Conservation (phyloP, 2,329 filamentous ascomycete genomes). For the Aspergillus hortae region DNA sequence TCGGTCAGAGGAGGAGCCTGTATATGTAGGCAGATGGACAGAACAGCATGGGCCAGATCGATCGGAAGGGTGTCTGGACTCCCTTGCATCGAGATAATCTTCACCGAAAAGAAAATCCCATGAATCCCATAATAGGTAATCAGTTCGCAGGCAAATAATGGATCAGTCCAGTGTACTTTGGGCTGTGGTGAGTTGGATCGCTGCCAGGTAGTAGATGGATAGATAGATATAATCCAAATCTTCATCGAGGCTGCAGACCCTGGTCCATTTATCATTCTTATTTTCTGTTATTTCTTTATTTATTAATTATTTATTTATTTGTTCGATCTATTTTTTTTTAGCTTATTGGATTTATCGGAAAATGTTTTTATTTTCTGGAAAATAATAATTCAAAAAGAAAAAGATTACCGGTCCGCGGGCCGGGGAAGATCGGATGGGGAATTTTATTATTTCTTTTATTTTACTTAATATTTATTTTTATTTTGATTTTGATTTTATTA, state of each 20-base stretch:
- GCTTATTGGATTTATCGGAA: too few relatives aligned
- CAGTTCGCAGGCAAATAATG: constrained; percentile 5
- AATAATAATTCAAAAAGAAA: neutral
- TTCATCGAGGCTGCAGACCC: constrained; percentile 13
- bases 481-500: too few relatives aligned
- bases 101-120: too few relatives aligned
- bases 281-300: constrained; percentile 4
- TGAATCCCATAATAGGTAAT: too few relatives aligned
- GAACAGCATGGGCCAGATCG: constrained; percentile 18
- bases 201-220: too few relatives aligned
- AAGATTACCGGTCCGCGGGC: constrained; percentile 14
- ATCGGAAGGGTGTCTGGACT: constrained; percentile 22
- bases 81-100: constrained; percentile 17
- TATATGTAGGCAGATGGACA: neutral
- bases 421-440: constrained; percentile 21
- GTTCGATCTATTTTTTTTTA: neutral
- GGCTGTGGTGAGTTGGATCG: neutral
- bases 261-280: constrained; percentile 7
- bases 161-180: constrained; percentile 9
- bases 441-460: neutral
- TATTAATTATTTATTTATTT: neutral
- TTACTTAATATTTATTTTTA: neutral
- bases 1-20: neutral
- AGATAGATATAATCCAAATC: constrained; percentile 5
- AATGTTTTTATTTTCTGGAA: constrained; percentile 1